Base-by-base conservation (phyloP, 352 stramenopile species). In the Phytophthora fragariaefolia region DNA sequence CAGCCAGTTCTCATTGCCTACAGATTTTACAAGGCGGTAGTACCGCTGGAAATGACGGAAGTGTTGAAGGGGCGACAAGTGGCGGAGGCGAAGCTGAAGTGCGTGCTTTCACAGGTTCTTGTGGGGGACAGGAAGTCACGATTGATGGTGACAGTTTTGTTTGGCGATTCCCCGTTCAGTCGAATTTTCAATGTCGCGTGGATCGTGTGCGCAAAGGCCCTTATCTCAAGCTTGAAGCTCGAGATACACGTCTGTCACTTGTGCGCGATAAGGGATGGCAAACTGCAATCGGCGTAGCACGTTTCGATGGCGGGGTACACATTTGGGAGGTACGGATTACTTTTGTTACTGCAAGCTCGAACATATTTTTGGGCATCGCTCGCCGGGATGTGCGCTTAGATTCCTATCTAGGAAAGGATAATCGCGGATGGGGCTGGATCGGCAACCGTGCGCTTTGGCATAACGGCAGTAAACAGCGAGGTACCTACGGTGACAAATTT, bases 361-460 rank as follows among this genome's bases (percentile, higher is more conserved):
- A 97, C 46, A 96, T 97, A 45, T 96, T 97, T 58, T 67, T 97
- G 18, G 90, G 89, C 7, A 89, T 96, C 40, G 90, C 82, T 45
- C 89, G 89, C 2, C 84, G 90, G 22, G 87, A 96, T 22, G 88
- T 95, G 22, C 85, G 90, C 0, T 58, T 97, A 9, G 87, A 96
- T 47, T 97, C 90, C 20, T 97, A 97, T 43, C 63, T 97, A 24
- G 90, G 90, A n/a, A 97, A 97, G 42, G 90, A 97, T 63, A 97
- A 96, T 57, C 87, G 90, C 23, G 89, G 90, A 13, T 97, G 90
- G 90, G 90, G 89, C 8, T 97, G 90, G 86, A 97, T 97, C 38
- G 90, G 90, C 13, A 96, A 97, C 58, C 87, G 89, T 27, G 90
- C 89, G 22, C 73, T 96, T 6, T 97, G 90, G 89, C 89, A 97